phyloP scores from a whole-genome alignment of 306 rosid species.

The Corylus avellana region DNA sequence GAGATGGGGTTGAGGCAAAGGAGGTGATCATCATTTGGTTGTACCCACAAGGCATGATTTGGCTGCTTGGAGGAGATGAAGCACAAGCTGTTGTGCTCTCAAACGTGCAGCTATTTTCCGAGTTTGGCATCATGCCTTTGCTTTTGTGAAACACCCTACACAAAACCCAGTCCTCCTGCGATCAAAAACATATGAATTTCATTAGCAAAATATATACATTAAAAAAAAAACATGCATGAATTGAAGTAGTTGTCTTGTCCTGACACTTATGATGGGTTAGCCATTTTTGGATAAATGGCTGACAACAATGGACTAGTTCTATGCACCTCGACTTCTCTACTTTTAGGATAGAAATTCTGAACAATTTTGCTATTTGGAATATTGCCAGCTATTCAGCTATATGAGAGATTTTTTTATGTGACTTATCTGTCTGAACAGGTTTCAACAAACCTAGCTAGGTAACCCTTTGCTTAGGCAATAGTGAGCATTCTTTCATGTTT shows the following conservation, averaged over 20 bases:
- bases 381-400: too few species aligned
- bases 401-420: too few species aligned
- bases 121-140: conserved; percentile 24
- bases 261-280: conserved; percentile 7
- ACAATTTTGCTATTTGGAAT: too few species aligned
- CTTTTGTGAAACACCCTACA: conserved; percentile 90
- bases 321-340: too few species aligned
- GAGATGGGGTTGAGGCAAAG: conserved; percentile 47
- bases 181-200: conserved; percentile 23
- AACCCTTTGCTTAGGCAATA: too few species aligned
- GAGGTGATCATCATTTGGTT: conserved; percentile 39
- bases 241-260: not conserved
- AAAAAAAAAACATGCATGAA: conserved; percentile 15
- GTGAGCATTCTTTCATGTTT: too few species aligned
- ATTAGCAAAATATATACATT: conserved; percentile 28
- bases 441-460: too few species aligned
- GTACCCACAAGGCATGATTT: conserved; percentile 45
- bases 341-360: too few species aligned
- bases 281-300: not conserved
- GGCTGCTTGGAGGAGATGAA: conserved; percentile 47
- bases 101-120: conserved; percentile 40
- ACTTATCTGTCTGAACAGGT: too few species aligned
- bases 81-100: conserved; percentile 28
- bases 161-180: conserved; percentile 97
- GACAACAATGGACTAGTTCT: not conserved